phyloP scores from a whole-genome alignment of 768 basidiomycete genomes.

The Terana coerulea region DNA sequence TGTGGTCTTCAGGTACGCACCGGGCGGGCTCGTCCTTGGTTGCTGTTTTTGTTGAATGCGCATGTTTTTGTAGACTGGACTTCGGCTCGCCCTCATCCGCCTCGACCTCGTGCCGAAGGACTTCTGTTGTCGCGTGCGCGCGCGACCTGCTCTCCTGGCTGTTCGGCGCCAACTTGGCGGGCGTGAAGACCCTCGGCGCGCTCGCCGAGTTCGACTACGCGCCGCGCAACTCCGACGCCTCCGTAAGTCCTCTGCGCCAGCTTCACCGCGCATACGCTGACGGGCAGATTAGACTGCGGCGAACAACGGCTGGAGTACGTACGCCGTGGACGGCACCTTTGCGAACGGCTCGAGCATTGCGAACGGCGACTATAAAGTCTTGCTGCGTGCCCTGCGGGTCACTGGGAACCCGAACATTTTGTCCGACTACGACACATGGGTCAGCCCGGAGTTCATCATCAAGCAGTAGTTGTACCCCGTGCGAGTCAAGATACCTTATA shows the following conservation, averaged over 20 bases:
- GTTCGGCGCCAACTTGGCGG: slow-evolving; percentile 30
- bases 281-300: slow-evolving; percentile 12
- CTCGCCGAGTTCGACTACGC: slow-evolving; percentile 43
- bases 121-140: slow-evolving; percentile 32
- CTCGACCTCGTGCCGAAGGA: slow-evolving; percentile 46
- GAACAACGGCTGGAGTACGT: slow-evolving; percentile 26
- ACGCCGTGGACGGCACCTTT: slow-evolving; percentile 25
- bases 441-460: slow-evolving; percentile 20
- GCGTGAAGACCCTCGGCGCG: slow-evolving; percentile 39
- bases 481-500: no score
- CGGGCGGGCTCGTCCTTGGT: no score
- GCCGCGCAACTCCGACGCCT: slow-evolving; percentile 38
- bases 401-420: slow-evolving; percentile 36
- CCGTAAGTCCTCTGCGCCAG: slow-evolving; percentile 8
- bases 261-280: no score
- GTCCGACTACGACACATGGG: slow-evolving; percentile 41
- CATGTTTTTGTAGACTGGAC: no score
- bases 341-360: slow-evolving; percentile 36
- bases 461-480: no score
- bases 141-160: slow-evolving; percentile 39
- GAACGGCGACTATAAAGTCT: slow-evolving; percentile 37
- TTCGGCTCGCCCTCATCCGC: slow-evolving; percentile 48
- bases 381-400: slow-evolving; percentile 39
- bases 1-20: no score
- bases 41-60: no score